Evolutionary conservation across 768 basidiomycete genomes (phyloP).

Genomic region (Glaciozyma antarctica): DNA sequence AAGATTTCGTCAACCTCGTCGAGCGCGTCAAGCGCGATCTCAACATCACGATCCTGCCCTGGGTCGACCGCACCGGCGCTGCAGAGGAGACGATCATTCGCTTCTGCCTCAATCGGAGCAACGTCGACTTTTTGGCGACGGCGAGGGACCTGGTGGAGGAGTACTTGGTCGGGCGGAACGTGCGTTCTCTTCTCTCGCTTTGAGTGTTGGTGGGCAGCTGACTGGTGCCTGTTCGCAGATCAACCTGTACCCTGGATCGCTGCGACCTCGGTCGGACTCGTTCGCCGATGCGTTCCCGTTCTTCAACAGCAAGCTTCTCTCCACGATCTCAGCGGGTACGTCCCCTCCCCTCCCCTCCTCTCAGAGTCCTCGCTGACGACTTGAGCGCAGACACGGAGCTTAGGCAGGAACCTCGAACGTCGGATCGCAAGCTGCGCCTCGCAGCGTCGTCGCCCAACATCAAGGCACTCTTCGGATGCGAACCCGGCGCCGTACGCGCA

Average conservation of each 20-base stretch:
- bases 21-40: conserved; percentile 89
- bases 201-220: not conserved
- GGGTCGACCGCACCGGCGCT: conserved; percentile 48
- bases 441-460: conserved; percentile 89
- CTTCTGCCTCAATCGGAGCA: conserved; percentile 88
- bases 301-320: conserved; percentile 87
- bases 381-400: conserved; percentile 35
- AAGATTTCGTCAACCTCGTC: conserved; percentile 76
- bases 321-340: conserved; percentile 43
- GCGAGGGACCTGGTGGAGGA: conserved; percentile 88
- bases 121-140: conserved; percentile 82
- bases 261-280: conserved; percentile 67
- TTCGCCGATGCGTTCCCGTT: conserved; percentile 93
- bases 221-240: conserved; percentile 27
- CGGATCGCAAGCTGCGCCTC: conserved; percentile 52
- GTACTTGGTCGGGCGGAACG: conserved; percentile 71
- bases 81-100: conserved; percentile 79
- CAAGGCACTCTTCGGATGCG: conserved; percentile 73
- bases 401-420: conserved; percentile 38
- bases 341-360: conserved; percentile 45
- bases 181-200: conserved; percentile 50
- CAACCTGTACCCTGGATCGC: conserved; percentile 43
- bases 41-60: conserved; percentile 79
- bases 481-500: conserved; percentile 14
- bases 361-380: conserved; percentile 44